Base-by-base conservation (phyloP, 139 green algal genomes). In the Penium margaritaceum region DNA sequence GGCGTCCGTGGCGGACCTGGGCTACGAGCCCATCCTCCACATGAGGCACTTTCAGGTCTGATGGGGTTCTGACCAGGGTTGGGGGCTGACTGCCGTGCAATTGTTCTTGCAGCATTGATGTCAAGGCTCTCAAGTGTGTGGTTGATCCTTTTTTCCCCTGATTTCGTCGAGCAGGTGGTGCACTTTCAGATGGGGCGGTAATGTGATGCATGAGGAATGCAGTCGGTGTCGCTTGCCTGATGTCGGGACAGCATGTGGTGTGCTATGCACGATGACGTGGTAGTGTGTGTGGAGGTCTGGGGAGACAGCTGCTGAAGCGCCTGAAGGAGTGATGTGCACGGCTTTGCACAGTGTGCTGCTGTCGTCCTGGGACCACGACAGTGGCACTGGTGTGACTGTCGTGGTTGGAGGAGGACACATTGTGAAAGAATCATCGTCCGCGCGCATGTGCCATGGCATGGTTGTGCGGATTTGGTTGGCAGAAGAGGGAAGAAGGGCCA, bases 11-110 rank as follows among this genome's bases (percentile, higher is more conserved):
- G 81, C 73, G 2, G 70, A 81, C 47, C 87, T 85, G 2, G 93
- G 93, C 24, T 96, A 89, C 67, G 76, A 89, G 57, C 88, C 93
- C 30, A 98, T 98, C 74, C 77, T 98, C 70, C 92, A 98, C 88
- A 98, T 98, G 93, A 83, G 92, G 1, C 72, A 86, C 61, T 98
- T 98, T 85, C 88, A 92, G 65, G 81, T 88, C 64, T 60, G 70
- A 14, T 46, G 3, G 2, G 12, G 5, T 47, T 9, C 5, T 57
- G 34, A 21, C 55, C 14, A 21, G 43, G 5, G 12, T 29, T 69
- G 12, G 17, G 61, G 57, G 30, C 19, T 12, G 30, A 66, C 57
- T 66, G 14, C 14, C 27, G 35, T 17, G 62, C 41, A 39, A 37
- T 21, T 74, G 43, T n/a, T 29, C 21, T 60, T 55, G 34, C 12